Base-by-base conservation (phyloP, 75 land plant species). In the Chamaecyparis obtusa region DNA sequence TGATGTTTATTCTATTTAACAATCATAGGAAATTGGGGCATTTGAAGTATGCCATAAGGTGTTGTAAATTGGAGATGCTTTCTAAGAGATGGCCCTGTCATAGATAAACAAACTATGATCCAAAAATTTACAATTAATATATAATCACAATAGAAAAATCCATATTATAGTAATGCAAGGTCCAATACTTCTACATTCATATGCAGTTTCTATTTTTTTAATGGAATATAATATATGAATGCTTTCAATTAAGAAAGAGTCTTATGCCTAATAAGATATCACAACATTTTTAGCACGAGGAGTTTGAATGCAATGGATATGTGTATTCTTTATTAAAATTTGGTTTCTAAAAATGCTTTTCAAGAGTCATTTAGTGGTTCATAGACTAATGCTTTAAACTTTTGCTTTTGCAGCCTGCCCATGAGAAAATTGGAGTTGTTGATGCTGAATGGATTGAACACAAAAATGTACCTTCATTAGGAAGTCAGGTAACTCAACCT, bases 361-460 rank as follows among this genome's bases (percentile, higher is more conserved):
- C 55, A 51, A 13, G 30, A 67, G 71, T 67, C 27, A 67, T 27
- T 39, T 67, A 67, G 71, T 67, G 71, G 24, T 67, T 27, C 30
- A 67, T 2, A 27, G n/a, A 67, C 71, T 67, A 27, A 67, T 21
- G 24, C 30, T 67, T 6, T 67, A 21, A 64, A 67, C 30, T 67
- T 67, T 67, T 67, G 30, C 55, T 67, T 24, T 24, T 67, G 82
- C 86, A 95, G 97, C 95, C 95, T 88, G 94, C 95, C 83, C 93
- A 94, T 87, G 94, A 94, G 89, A 96, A 96, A 85, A 94, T 96
- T 86, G 97, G 97, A 85, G 96, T 96, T 44, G 94, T 96, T 48
- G 97, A 96, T 91, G 89, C 95, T 60, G 95, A 96, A 78, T 96
- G 94, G 94, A 92, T 96, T 30, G 86, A 90, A 14, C 97, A 96